Percentiles rank a stretch among this genome's conserved stretches.
Conservation (phyloP, 345 rosid species). For the Viola odorata region DNA sequence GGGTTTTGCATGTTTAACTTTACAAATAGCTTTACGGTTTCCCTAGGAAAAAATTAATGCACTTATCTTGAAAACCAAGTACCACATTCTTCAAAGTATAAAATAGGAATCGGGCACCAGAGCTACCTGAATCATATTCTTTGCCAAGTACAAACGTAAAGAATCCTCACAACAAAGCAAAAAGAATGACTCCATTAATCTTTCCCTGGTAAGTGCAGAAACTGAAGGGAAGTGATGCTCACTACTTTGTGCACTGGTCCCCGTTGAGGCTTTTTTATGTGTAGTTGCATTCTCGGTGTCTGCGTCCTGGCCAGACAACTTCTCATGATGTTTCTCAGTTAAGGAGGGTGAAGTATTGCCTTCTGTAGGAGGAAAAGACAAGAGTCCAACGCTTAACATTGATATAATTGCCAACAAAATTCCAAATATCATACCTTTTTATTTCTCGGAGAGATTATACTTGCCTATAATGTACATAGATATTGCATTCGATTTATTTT, state of each 20-base stretch:
- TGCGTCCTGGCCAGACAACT: slow-evolving; percentile 6
- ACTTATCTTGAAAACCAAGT: slow-evolving; percentile 9
- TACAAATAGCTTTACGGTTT: slow-evolving; percentile 20
- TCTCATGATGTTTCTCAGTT: slow-evolving; percentile 3
- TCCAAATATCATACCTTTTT: too few species aligned
- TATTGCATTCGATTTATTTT: slow-evolving; percentile 21
- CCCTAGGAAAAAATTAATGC: slow-evolving; percentile 11
- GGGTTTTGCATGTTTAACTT: slow-evolving; percentile 24
- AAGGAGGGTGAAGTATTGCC: slow-evolving; percentile 1
- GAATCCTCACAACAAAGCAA: slow-evolving; percentile 27
- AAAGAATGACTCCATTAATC: slow-evolving; percentile 17
- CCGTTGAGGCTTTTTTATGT: slow-evolving; percentile 2
- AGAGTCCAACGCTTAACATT: too few species aligned
- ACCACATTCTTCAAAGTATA: neutral
- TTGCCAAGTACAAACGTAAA: slow-evolving; percentile 26
- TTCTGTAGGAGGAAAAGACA: slow-evolving; percentile 4
- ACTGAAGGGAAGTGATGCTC: slow-evolving; percentile 2
- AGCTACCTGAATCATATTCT: slow-evolving; percentile 63
- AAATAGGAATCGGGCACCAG: slow-evolving; percentile 8
- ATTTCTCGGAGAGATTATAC: neutral
- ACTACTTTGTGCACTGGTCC: neutral
- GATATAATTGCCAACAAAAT: too few species aligned
- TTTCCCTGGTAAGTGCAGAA: slow-evolving; percentile 3
- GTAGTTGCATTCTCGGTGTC: slow-evolving; percentile 3
- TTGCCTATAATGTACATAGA: slow-evolving; percentile 29